Evolutionary conservation across 257 asterid species (phyloP).

Genomic region (Scutellaria galericulata): DNA sequence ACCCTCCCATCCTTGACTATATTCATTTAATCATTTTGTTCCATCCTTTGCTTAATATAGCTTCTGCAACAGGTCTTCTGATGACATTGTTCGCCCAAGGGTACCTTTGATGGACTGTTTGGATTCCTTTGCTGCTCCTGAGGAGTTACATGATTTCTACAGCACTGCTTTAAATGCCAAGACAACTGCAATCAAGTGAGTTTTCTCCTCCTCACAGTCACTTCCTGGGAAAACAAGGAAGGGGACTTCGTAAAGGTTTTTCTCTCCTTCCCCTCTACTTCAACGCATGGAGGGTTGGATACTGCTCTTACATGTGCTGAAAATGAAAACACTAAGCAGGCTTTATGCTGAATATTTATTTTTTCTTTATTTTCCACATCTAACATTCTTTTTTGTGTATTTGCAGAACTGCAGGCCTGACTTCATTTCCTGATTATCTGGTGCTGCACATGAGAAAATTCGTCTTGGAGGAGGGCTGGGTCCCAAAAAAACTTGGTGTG

Average conservation of each 20-base stretch:
- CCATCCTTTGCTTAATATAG: slow-evolving; percentile 30
- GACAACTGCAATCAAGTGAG: slow-evolving; percentile 92
- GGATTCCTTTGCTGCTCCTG: slow-evolving; percentile 82
- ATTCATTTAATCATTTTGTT: slow-evolving; percentile 18
- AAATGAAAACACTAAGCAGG: slow-evolving; percentile 15
- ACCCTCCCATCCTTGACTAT: slow-evolving; percentile 22
- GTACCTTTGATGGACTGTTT: slow-evolving; percentile 84
- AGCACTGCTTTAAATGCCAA: slow-evolving; percentile 76
- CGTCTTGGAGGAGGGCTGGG: slow-evolving; percentile 95
- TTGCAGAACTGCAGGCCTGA: slow-evolving; percentile 88
- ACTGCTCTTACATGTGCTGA: slow-evolving; percentile 17
- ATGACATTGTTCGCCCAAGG: slow-evolving; percentile 93
- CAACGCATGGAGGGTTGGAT: slow-evolving; percentile 13
- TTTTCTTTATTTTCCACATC: slow-evolving; percentile 10
- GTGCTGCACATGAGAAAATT: slow-evolving; percentile 96
- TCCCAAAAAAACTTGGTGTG: slow-evolving; percentile 91
- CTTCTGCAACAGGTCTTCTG: slow-evolving; percentile 60
- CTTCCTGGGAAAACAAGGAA: slow-evolving; percentile 11
- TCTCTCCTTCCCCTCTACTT: background rate
- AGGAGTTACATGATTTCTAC: slow-evolving; percentile 88
- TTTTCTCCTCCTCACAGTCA: slow-evolving; percentile 28
- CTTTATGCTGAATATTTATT: slow-evolving; percentile 24
- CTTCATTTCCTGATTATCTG: slow-evolving; percentile 92
- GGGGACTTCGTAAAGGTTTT: background rate
- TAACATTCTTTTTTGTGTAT: slow-evolving; percentile 26